Base-by-base conservation (phyloP, 2,329 filamentous ascomycete species). In the Simplicillium aogashimaense region DNA sequence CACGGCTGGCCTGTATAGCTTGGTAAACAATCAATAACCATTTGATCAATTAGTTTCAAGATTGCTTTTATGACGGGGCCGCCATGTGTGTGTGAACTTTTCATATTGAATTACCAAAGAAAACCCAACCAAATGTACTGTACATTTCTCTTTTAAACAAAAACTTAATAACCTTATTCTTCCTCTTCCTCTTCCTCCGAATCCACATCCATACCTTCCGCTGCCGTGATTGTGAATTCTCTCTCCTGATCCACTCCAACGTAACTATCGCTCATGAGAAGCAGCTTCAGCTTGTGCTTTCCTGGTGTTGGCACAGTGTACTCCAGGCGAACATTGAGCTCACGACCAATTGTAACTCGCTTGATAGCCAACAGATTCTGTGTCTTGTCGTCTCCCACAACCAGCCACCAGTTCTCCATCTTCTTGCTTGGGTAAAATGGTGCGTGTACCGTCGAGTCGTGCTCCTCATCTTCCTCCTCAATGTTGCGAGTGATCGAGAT, bases 361-460 rank as follows among this genome's bases (percentile, higher is more conserved):
- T 97, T 98, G 68, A 97, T 95, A 3, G 86, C 89, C 43, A 97
- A 70, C 46, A 98, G 69, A 47, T 74, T 89, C 68, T 87, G 90
- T 32, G 83, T 86, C 59, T 78, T 83, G 65, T 95, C 88, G 52
- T 97, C 89, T 25, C 89, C 90, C 29, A 98, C 86, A 15, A 98
- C 86, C 41, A 98, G 67, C 92, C 92, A 98, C 89, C 89, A 98
- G 58, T 92, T 95, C 72, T 98, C 92, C 68, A 86, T 83, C 73
- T 98, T 98, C 61, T 83, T 83, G 37, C 63, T 70, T 1, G 92
- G 89, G 58, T 92, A 98, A 71, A 97, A 98, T 1, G 92, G 92
- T 38, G 90, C 89, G 57, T 97, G 89, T 2, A 97, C 94, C 2
- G 81, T 82, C 2, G 83, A 76, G 58, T 95, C 87, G 13, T 84